Evolutionary conservation across 2,329 filamentous ascomycete genomes (phyloP), one percentile per base, ranked within the genome.

Genomic region (Beauveria sp.): DNA sequence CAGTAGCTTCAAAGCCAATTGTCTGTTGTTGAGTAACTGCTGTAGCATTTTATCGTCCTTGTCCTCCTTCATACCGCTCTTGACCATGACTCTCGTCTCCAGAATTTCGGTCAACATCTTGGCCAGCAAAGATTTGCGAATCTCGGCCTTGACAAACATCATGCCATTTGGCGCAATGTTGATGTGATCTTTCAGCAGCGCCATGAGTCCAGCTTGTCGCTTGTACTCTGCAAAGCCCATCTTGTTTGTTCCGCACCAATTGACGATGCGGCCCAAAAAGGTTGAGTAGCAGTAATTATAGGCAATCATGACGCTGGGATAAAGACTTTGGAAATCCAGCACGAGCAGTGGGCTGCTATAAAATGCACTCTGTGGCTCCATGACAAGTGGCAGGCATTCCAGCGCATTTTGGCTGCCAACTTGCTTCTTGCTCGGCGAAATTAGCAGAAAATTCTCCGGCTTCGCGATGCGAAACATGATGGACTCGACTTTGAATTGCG

Each of bases 251-350:
- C 92, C 92, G n/a, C 91, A 85, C 93, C 93, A 97, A 67, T 86
- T 85, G 30, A 86, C 84, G 44, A 96, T 86, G 34, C 94, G 85
- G 0, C 94, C 94, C 0, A 97, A 80, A 67, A 92, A 99, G 0
- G 94, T 99, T 0, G 94, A 97, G 71, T 99, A 99, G 76, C 94
- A 99, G 71, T 97, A 94, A 69, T 99, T 99, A 77, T 99, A 97
- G 0, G 94, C 94, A 70, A 99, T 97, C 92, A 99, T 97, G 63
- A 97, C 88, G 73, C 92, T 97, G 0, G 94, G 94, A 66, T 99
- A 99, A 53, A 99, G 77, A 63, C 91, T 96, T 70, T 97, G 93
- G 65, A 99, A 99, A 73, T 99, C 94, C 7, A 99, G 80, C 0
- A 99, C 94, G 3, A 99, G 71, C 0, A 99, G 72, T 0, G 94